A percentile compares a stretch with the other conserved stretches of the same genome.
phyloP scores from a whole-genome alignment of 352 stramenopile species.

The Pythium dissotocum region DNA sequence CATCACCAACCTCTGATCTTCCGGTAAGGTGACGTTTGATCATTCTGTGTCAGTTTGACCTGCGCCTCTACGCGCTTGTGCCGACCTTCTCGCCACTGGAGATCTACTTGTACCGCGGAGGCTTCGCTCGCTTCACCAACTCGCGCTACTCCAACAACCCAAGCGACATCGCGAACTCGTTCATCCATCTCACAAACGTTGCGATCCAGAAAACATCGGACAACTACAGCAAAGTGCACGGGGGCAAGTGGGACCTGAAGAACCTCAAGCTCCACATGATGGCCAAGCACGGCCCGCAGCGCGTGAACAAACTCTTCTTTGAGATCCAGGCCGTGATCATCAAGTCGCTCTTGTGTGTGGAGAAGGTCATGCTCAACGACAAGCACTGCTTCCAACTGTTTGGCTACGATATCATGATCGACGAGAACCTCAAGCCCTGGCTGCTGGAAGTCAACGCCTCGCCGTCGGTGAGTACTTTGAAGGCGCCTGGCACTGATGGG shows the following conservation, averaged over 20 bases:
- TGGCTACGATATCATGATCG: slow-evolving; percentile 93
- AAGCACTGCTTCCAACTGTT: slow-evolving; percentile 97
- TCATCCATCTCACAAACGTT: slow-evolving; percentile 95
- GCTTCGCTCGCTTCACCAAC: slow-evolving; percentile 92
- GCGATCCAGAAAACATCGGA: slow-evolving; percentile 94
- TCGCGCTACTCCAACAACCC: slow-evolving; percentile 89
- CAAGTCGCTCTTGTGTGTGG: slow-evolving; percentile 83
- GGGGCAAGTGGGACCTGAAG: slow-evolving; percentile 91
- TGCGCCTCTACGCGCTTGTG: slow-evolving; percentile 93
- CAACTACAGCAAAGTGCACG: slow-evolving; percentile 92
- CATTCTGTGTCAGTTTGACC: slow-evolving; percentile 74
- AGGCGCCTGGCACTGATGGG: neutral
- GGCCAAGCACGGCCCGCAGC: slow-evolving; percentile 77
- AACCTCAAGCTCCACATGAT: slow-evolving; percentile 93
- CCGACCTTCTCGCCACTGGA: slow-evolving; percentile 91
- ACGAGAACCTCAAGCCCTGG: slow-evolving; percentile 91
- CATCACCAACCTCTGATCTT: neutral
- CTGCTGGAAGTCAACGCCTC: slow-evolving; percentile 94
- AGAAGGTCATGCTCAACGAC: slow-evolving; percentile 95
- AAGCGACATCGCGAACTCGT: slow-evolving; percentile 89
- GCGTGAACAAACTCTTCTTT: slow-evolving; percentile 86
- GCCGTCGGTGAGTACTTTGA: slow-evolving; percentile 57
- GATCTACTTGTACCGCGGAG: slow-evolving; percentile 91
- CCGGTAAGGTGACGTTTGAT: neutral
- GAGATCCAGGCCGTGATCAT: slow-evolving; percentile 92